phyloP scores from a whole-genome alignment of 2,329 filamentous ascomycete species.

The Colletotrichum sp. region DNA sequence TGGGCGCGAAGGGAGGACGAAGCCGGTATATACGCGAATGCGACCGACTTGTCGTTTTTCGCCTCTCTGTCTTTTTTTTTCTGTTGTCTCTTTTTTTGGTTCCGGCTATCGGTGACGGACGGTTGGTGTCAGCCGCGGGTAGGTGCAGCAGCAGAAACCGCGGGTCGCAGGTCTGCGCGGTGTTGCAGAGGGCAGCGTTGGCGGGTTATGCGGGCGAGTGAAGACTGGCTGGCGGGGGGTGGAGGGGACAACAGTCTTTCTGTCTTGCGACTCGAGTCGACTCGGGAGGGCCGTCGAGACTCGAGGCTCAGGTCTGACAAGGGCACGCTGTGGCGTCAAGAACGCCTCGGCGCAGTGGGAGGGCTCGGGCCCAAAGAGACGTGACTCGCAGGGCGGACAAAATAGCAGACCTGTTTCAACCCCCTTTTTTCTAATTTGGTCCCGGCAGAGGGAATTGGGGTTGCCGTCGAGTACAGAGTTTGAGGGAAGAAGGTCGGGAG shows the following conservation, averaged over 20 bases:
- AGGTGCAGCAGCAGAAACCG: background rate
- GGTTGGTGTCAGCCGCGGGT: constrained; percentile 11
- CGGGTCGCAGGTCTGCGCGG: background rate
- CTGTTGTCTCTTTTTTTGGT: background rate
- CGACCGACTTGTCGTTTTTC: background rate
- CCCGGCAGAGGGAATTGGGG: background rate
- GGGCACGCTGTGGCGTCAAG: constrained; percentile 23
- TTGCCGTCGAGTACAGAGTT: background rate
- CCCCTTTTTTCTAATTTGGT: constrained; percentile 16
- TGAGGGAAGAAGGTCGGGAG: background rate
- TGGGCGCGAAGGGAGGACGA: background rate
- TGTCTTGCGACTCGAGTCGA: constrained; percentile 13
- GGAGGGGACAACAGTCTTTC: background rate
- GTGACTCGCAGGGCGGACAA: constrained; percentile 24
- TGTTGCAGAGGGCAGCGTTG: background rate
- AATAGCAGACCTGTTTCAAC: constrained; percentile 23
- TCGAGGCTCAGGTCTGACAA: constrained; percentile 10
- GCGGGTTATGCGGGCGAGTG: constrained; percentile 10
- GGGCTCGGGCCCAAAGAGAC: constrained; percentile 21
- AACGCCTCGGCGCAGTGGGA: constrained; percentile 23
- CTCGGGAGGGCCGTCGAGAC: constrained; percentile 7
- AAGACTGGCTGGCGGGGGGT: background rate
- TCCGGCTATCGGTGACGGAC: constrained; percentile 4
- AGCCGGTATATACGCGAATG: constrained; percentile 14
- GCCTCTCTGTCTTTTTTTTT: background rate